Base-by-base conservation (phyloP, 169 alveolate species). In the Cryptosporidium viatorum region DNA sequence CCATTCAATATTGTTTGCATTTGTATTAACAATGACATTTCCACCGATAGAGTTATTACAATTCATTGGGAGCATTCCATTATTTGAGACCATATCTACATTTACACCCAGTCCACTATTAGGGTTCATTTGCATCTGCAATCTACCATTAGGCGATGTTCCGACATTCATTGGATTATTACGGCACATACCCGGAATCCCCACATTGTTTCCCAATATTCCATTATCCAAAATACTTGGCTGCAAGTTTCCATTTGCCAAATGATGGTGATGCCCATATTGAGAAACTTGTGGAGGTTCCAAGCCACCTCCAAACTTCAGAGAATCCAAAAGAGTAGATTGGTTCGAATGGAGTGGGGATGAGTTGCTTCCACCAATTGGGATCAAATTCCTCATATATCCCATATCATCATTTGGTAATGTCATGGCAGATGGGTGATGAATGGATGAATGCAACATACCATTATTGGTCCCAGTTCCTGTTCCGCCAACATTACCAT, bases 211-310 rank as follows among this genome's bases (percentile, higher is more conserved):
- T 14, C 68, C 70, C 37, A 73, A 52, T 0, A 73, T 73, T 26
- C 89, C 50, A 41, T 80, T 80, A 6, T 80, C 89, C 50, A 80
- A 39, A n/a, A 80, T 80, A 80, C 89, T 80, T 41, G 89, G 89
- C 29, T 80, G 89, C 29, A 80, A n/a, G 68, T n/a, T 80, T 14
- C 51, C 65, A 41, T 43, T 48, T 9, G 86, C 0, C 51, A 33
- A 23, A 23, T 60, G 89, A 48, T 80, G 89, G 14, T 80, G 89
- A 33, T 59, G 89, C 1, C 73, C 80, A 62, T 59, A 80, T 39
- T 60, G 89, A 45, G 89, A 60, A 58, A 73, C 86, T 23, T 73
- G 86, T n/a, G 86, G 86, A 33, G 86, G 86, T 21, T 59, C 89
- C 21, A 80, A 26, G 33, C 80, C 75, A 80, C 89, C 41, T 23